Conservation (phyloP, 805 yeast species). For the Kodamaea nitidulidarum region DNA sequence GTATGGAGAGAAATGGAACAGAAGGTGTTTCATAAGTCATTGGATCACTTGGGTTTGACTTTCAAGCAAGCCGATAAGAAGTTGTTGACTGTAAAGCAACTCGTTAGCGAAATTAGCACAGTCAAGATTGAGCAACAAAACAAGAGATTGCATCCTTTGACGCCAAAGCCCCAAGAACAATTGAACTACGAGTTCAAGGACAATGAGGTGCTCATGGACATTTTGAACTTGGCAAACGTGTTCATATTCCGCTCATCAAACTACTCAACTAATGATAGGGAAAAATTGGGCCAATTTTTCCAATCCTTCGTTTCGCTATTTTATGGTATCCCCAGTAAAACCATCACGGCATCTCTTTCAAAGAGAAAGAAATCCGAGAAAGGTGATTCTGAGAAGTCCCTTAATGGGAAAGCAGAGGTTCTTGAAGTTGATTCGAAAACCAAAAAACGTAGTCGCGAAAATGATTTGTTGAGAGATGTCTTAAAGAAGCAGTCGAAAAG, state of each 20-base stretch:
- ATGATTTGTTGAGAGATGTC: constrained; percentile 57
- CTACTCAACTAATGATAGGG: constrained; percentile 78
- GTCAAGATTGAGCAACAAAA: constrained; percentile 88
- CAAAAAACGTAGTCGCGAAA: constrained; percentile 51
- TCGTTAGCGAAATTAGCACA: constrained; percentile 87
- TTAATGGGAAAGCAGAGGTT: constrained; percentile 12
- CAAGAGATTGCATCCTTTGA: constrained; percentile 78
- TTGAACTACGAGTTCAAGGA: constrained; percentile 64
- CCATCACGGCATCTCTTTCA: constrained; percentile 39
- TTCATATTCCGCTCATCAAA: constrained; percentile 69
- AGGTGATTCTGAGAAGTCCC: constrained; percentile 13
- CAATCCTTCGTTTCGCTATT: constrained; percentile 67
- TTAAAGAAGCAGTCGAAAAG: constrained; percentile 47
- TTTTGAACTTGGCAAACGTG: constrained; percentile 60
- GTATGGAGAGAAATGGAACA: constrained; percentile 99
- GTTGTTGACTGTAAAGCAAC: constrained; percentile 79
- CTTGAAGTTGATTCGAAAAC: constrained; percentile 18
- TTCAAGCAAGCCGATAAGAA: constrained; percentile 97
- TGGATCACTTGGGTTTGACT: constrained; percentile 93
- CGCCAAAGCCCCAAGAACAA: constrained; percentile 80
- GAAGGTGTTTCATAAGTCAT: constrained; percentile 85
- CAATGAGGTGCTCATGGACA: constrained; percentile 65
- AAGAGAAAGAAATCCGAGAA: constrained; percentile 15
- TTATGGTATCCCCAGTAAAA: constrained; percentile 55
- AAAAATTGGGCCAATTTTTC: constrained; percentile 66